Evolutionary conservation across 192 early-diverging fungal genomes (phyloP).

Genomic region (Coemansia sp.): DNA sequence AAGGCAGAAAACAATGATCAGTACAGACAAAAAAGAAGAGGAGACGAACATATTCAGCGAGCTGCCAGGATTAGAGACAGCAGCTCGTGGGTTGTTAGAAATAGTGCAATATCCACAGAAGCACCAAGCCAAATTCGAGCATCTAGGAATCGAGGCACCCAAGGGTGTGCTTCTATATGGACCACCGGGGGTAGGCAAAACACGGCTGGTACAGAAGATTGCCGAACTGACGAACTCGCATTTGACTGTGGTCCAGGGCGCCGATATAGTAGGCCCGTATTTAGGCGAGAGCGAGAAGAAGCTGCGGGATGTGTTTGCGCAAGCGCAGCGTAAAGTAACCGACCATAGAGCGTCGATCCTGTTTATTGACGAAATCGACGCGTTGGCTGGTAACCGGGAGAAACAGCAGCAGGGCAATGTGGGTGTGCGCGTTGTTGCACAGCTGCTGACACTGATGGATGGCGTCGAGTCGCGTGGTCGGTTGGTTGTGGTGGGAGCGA

Average conservation of each 20-base stretch:
- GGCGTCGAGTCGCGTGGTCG: conserved; percentile 96
- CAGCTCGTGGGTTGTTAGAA: conserved; percentile 72
- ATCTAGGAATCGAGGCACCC: conserved; percentile 76
- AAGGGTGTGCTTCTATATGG: conserved; percentile 89
- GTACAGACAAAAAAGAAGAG: too few relatives aligned
- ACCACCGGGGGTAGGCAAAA: conserved; percentile 95
- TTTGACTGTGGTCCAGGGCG: conserved; percentile 75
- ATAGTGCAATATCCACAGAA: conserved; percentile 75
- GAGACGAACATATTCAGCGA: conserved; percentile 3
- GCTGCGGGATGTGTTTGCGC: conserved; percentile 68
- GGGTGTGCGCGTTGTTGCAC: conserved; percentile 86
- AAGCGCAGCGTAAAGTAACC: conserved; percentile 58
- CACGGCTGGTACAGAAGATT: conserved; percentile 73
- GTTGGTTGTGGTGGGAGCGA: conserved; percentile 97
- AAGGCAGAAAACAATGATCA: too few relatives aligned
- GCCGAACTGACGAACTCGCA: conserved; percentile 65
- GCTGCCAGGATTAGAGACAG: conserved; percentile 72
- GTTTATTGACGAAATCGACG: conserved; percentile 96
- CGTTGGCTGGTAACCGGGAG: conserved; percentile 42
- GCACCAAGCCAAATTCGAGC: conserved; percentile 61
- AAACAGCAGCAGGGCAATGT: background rate
- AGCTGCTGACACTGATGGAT: conserved; percentile 99
- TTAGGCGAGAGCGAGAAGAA: conserved; percentile 86
- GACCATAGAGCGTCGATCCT: conserved; percentile 65
- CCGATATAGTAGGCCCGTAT: conserved; percentile 80